phyloP scores from a whole-genome alignment of 1,284 basidiomycete genomes.

The Austroboletus novae-zelandiae region DNA sequence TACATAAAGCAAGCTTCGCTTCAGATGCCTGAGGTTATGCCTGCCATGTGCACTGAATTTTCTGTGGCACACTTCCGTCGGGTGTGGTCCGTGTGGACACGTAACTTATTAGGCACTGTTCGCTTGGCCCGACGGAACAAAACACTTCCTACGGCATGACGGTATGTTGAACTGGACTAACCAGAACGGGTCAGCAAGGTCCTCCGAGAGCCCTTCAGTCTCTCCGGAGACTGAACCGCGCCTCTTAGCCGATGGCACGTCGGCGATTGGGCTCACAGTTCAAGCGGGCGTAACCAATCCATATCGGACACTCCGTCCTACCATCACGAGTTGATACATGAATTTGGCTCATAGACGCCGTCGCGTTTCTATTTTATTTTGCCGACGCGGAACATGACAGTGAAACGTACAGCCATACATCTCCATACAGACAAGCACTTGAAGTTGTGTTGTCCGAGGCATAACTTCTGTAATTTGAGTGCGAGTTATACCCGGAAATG shows the following conservation, averaged over 20 bases:
- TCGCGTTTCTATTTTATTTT: background rate
- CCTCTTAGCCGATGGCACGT: background rate
- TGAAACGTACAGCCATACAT: background rate
- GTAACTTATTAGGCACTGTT: conserved; percentile 2
- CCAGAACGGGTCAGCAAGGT: background rate
- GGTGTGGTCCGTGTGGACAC: background rate
- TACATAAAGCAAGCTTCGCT: background rate
- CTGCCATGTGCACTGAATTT: conserved; percentile 1
- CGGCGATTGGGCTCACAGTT: background rate
- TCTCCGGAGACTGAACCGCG: background rate
- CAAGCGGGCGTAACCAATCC: conserved; percentile 12
- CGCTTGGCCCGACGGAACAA: conserved; percentile 1
- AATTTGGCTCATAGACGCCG: background rate
- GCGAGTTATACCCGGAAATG: conserved; percentile 22
- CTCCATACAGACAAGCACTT: conserved; percentile 6
- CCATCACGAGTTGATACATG: conserved; percentile 2
- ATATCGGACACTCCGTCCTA: conserved; percentile 3
- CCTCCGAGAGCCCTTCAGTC: background rate
- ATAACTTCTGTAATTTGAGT: background rate
- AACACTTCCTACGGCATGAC: background rate
- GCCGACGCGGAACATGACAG: background rate
- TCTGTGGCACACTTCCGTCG: background rate
- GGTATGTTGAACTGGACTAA: background rate
- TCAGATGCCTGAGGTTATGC: background rate
- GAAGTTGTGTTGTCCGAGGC: background rate